Evolutionary conservation across 495 filamentous ascomycete species (phyloP).

Genomic region (Annulohypoxylon moriforme): DNA sequence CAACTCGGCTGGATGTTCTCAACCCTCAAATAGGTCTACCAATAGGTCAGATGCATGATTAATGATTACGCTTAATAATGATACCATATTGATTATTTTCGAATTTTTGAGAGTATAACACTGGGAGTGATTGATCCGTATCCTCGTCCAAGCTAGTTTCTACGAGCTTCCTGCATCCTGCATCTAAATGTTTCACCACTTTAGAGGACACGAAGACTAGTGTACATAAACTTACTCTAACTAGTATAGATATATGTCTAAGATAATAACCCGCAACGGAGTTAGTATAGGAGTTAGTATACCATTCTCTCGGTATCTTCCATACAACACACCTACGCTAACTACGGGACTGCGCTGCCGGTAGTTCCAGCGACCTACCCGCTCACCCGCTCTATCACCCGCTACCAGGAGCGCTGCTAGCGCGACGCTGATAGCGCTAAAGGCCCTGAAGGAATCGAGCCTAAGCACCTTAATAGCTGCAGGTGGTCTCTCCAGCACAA

Average conservation of each 20-base stretch:
- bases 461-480: too few relatives aligned
- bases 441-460: too few relatives aligned
- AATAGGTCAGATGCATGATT: neutral
- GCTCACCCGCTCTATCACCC: neutral
- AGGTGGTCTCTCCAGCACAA: too few relatives aligned
- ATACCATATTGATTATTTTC: neutral
- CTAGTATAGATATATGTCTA: neutral
- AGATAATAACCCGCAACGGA: neutral
- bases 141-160: neutral
- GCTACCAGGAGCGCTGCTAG: too few relatives aligned
- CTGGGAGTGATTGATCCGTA: neutral
- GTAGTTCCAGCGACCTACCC: neutral
- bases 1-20: slow-evolving; percentile 4
- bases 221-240: neutral
- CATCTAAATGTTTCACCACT: neutral
- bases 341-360: neutral
- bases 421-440: too few relatives aligned
- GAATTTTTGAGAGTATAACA: neutral
- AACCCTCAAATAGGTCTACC: neutral
- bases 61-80: neutral
- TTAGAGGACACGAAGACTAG: neutral
- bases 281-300: neutral
- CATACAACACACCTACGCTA: neutral
- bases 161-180: neutral
- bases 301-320: neutral